Base-by-base conservation (phyloP, 108 stramenopile species). In the Tribonema minus region DNA sequence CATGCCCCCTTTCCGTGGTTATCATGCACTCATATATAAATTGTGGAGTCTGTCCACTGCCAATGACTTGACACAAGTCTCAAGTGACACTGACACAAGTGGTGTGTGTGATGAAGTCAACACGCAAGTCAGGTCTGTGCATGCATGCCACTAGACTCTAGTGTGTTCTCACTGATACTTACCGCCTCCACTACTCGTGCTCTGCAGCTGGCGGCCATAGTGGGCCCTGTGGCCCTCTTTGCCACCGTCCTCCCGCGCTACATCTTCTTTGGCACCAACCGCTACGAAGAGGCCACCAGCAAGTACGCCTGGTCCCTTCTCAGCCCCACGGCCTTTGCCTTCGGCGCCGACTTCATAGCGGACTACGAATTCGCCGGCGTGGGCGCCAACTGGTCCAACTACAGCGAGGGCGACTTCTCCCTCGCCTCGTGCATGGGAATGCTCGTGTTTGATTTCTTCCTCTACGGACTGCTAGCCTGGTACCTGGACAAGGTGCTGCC, bases 351-450 rank as follows among this genome's bases (percentile, higher is more conserved):
- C 64, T 83, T 89, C 59, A 63, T 89, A 28, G 81, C 85, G 3
- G 86, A 88, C 70, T 89, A 89, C 68, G 89, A 89, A 59, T 89
- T 88, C 67, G 84, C 87, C 1, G 86, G 81, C 34, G 37, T 85
- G 37, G 88, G 88, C 5, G 80, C 86, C 20, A 83, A 84, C 25
- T 62, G 60, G 59, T 76, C 39, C 31, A 89, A 89, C 73, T 66
- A 79, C 25, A 30, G 38, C 64, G 81, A 89, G 71, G 89, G 86
- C 0, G 82, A 40, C 3, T 89, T 85, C 71, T 82, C 70, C 7
- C 85, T 89, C 66, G 27, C 33, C 15, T 86, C 82, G 33, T 61
- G 41, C n/a, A 61, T 87, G 64, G 32, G 2, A 30, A 75, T 84
- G 75, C 78, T 84, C 76, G 67, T 78, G 4, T 5, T 83, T 0